Conservation (phyloP, 345 rosid genomes). For the Arabis hirsuta region DNA sequence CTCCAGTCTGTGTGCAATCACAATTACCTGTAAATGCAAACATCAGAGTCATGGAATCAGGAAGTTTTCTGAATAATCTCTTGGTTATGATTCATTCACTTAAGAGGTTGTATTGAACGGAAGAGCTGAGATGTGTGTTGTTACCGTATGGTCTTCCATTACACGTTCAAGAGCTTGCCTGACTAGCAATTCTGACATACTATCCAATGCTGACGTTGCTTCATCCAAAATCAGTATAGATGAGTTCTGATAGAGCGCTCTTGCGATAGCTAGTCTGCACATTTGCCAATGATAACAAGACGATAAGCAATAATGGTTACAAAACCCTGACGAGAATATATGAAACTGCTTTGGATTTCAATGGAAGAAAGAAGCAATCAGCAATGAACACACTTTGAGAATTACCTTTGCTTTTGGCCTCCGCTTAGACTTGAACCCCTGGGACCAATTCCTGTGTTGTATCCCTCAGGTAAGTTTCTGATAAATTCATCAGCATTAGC, state of each 20-base stretch:
- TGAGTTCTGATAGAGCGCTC: constrained; percentile 85
- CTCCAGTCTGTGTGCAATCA: constrained; percentile 92
- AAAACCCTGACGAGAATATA: not conserved
- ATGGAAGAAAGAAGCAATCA: constrained; percentile 5
- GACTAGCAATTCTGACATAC: constrained; percentile 82
- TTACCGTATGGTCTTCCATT: constrained; percentile 84
- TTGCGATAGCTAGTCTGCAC: constrained; percentile 87
- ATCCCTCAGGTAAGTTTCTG: constrained; percentile 74
- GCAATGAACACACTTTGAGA: not conserved
- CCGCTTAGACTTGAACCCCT: constrained; percentile 92
- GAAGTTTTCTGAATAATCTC: not conserved
- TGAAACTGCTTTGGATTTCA: not conserved
- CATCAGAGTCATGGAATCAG: not conserved
- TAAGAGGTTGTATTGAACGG: not conserved
- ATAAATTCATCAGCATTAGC: constrained; percentile 95
- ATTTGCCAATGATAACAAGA: constrained; percentile 19
- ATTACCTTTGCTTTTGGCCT: constrained; percentile 94
- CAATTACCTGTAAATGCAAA: constrained; percentile 58
- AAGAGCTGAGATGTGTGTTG: constrained; percentile 18
- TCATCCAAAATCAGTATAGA: constrained; percentile 90
- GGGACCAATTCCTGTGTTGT: constrained; percentile 75
- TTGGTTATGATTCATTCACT: constrained; percentile 1
- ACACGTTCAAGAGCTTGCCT: constrained; percentile 82
- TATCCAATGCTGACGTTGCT: constrained; percentile 97
- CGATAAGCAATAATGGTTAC: constrained; percentile 15